phyloP scores from a whole-genome alignment of 345 rosid genomes.

The Sapria himalayana region DNA sequence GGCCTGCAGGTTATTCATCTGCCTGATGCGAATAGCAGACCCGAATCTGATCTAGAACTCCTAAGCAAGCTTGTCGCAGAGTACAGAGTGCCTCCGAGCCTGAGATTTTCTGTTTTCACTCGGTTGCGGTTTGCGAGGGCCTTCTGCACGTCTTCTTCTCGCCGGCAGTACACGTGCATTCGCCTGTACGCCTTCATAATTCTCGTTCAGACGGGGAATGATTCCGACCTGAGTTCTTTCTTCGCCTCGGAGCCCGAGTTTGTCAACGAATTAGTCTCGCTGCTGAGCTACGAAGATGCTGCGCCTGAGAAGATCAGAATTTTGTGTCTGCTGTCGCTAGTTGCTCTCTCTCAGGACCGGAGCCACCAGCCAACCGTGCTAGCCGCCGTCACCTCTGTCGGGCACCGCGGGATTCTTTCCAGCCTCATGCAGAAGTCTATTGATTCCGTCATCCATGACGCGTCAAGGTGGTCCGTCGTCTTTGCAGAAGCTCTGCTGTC shows the following conservation, averaged over 20 bases:
- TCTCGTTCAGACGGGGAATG: conserved; percentile 73
- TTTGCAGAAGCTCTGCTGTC: conserved; percentile 82
- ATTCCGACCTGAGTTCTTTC: conserved; percentile 56
- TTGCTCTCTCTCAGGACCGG: conserved; percentile 83
- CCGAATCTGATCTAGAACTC: conserved; percentile 67
- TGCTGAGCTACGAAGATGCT: conserved; percentile 62
- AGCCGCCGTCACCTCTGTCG: conserved; percentile 80
- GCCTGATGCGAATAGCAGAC: conserved; percentile 20
- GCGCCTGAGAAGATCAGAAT: conserved; percentile 77
- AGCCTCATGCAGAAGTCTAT: conserved; percentile 84
- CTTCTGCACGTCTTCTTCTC: conserved; percentile 48
- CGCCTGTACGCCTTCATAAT: conserved; percentile 83
- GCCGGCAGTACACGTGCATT: conserved; percentile 78
- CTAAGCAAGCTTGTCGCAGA: conserved; percentile 46
- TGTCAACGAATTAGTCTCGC: conserved; percentile 60
- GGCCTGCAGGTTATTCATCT: conserved; percentile 71
- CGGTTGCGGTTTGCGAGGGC: conserved; percentile 87
- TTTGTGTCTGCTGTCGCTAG: conserved; percentile 59
- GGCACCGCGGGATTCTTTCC: conserved; percentile 74
- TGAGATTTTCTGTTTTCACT: conserved; percentile 68
- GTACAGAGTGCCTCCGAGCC: conserved; percentile 52
- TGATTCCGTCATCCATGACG: conserved; percentile 45
- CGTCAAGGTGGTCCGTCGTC: conserved; percentile 58
- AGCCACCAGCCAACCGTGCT: conserved; percentile 68
- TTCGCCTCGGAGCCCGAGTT: conserved; percentile 88